Percentiles rank a stretch among this genome's conserved stretches.
Evolutionary conservation across 2,329 filamentous ascomycete species (phyloP).

Genomic region (Microdochium trichocladiopsis): DNA sequence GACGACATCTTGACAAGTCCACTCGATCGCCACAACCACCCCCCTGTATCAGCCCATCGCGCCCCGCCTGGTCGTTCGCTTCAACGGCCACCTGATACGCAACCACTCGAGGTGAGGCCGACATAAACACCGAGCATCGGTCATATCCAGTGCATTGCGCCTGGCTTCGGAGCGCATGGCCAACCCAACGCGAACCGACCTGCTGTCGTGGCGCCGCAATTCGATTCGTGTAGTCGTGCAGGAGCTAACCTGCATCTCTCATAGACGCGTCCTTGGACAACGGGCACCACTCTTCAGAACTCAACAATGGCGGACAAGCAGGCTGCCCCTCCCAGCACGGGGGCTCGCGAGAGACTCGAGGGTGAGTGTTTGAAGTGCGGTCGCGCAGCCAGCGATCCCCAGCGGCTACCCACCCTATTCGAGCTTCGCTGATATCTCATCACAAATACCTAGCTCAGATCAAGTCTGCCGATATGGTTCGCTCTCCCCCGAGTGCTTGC

Average conservation of each 20-base stretch:
- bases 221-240: no score
- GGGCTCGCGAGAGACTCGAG: conserved; percentile 21
- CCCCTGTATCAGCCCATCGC: no score
- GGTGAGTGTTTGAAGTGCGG: conserved; percentile 12
- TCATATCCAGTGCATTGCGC: no score
- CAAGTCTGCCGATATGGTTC: conserved; percentile 98
- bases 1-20: neutral
- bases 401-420: neutral
- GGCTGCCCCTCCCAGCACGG: conserved; percentile 13
- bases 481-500: conserved; percentile 11
- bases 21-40: no score
- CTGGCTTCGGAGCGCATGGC: no score
- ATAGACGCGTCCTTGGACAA: neutral
- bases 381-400: neutral
- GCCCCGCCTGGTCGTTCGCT: no score
- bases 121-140: no score
- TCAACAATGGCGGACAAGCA: conserved; percentile 5
- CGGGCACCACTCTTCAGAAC: neutral
- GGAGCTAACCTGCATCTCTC: no score
- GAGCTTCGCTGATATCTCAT: neutral
- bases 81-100: no score
- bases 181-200: no score
- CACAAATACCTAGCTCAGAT: conserved; percentile 64
- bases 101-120: no score
- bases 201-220: no score